These are phyloP conservation scores for Kregervanrija pseudodelftensis DNA, from an alignment of 805 yeast species.

Conservation along the genomic window DNA sequence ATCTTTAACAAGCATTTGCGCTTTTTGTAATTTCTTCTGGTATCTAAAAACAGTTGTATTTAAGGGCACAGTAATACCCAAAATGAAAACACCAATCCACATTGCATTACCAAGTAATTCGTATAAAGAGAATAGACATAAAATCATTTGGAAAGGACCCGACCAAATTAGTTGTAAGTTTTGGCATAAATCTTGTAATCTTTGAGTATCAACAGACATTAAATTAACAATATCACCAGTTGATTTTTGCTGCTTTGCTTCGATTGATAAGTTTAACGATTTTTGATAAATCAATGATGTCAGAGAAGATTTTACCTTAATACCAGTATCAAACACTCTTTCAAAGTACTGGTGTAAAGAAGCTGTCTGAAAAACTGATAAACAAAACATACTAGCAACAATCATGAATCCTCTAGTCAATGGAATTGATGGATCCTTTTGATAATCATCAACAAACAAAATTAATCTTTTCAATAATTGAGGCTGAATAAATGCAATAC, in stretches of 20 bases:
- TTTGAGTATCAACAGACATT: slow-evolving; percentile 90
- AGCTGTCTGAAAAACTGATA: slow-evolving; percentile 72
- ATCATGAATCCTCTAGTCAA: slow-evolving; percentile 70
- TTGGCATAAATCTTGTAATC: slow-evolving; percentile 77
- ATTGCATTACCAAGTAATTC: slow-evolving; percentile 76
- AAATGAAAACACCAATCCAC: slow-evolving; percentile 90
- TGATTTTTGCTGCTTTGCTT: slow-evolving; percentile 60
- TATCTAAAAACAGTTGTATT: slow-evolving; percentile 62
- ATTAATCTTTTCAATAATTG: slow-evolving; percentile 68
- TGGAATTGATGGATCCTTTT: slow-evolving; percentile 44
- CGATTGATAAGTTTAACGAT: slow-evolving; percentile 61
- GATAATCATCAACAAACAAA: slow-evolving; percentile 45
- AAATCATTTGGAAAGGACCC: slow-evolving; percentile 79
- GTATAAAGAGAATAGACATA: slow-evolving; percentile 70
- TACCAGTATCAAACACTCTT: slow-evolving; percentile 67
- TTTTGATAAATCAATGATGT: slow-evolving; percentile 64
- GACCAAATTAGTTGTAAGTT: slow-evolving; percentile 81
- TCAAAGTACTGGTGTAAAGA: slow-evolving; percentile 74
- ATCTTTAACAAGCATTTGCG: slow-evolving; percentile 87
- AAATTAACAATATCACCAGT: slow-evolving; percentile 93
- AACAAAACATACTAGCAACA: slow-evolving; percentile 65
- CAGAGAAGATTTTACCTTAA: slow-evolving; percentile 64
- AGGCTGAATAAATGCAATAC: slow-evolving; percentile 82
- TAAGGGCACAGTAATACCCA: slow-evolving; percentile 72
- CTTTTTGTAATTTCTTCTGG: slow-evolving; percentile 68